Evolutionary conservation across 2,329 filamentous ascomycete species (phyloP).

Genomic region (Claviceps sp.): DNA sequence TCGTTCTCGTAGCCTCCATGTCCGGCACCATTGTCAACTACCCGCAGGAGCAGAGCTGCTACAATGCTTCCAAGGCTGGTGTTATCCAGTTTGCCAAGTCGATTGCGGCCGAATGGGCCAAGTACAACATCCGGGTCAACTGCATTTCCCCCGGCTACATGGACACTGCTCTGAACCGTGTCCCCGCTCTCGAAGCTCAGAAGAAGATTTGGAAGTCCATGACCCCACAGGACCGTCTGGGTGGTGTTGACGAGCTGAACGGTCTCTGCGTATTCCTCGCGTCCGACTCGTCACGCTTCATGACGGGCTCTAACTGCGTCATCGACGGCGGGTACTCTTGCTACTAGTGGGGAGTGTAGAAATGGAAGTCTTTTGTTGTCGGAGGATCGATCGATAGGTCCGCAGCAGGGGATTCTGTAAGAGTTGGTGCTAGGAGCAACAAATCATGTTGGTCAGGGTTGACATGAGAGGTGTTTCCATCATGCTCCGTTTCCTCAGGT

Average conservation of each 20-base stretch:
- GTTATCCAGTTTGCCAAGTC: constrained; percentile 69
- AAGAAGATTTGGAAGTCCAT: constrained; percentile 69
- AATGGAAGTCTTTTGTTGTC: too few relatives aligned
- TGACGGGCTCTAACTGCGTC: constrained; percentile 63
- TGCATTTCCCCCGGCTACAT: constrained; percentile 78
- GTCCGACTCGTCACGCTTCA: constrained; percentile 58
- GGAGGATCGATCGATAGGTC: too few relatives aligned
- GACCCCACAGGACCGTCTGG: constrained; percentile 62
- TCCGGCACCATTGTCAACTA: constrained; percentile 76
- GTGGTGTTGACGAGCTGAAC: constrained; percentile 63
- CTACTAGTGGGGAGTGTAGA: constrained; percentile 27
- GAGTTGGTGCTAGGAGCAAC: too few relatives aligned
- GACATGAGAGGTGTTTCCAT: neutral
- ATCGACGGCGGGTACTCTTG: constrained; percentile 60
- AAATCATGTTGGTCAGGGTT: too few relatives aligned
- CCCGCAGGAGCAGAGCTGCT: constrained; percentile 70
- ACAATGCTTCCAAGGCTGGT: constrained; percentile 74
- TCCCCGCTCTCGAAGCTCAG: constrained; percentile 64
- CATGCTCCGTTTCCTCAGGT: neutral
- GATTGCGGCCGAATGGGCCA: constrained; percentile 73
- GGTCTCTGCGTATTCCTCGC: constrained; percentile 65
- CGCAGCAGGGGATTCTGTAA: too few relatives aligned
- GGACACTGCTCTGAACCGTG: constrained; percentile 71
- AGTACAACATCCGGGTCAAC: constrained; percentile 70
- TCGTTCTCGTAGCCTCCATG: constrained; percentile 70